Percentiles rank a stretch among this genome's conserved stretches.
Evolutionary conservation across 1,284 basidiomycete species (phyloP).

Genomic region (Kalmanozyma brasiliensis): DNA sequence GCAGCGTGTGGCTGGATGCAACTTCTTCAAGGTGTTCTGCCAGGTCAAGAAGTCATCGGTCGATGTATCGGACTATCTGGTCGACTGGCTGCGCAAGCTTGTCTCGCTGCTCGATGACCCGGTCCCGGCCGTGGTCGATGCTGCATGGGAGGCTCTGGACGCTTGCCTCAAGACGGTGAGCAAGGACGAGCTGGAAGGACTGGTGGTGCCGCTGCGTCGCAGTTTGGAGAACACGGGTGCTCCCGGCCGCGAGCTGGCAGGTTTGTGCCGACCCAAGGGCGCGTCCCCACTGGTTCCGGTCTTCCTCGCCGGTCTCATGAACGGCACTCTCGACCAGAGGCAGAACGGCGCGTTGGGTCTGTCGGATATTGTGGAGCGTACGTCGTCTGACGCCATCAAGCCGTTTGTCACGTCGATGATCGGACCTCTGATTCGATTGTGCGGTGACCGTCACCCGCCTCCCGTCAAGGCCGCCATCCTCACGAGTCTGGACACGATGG

Average conservation of each 20-base stretch:
- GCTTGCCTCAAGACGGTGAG: slow-evolving; percentile 88
- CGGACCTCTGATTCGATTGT: slow-evolving; percentile 81
- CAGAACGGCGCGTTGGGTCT: slow-evolving; percentile 96
- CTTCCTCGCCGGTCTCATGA: slow-evolving; percentile 80
- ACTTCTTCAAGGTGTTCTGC: slow-evolving; percentile 60
- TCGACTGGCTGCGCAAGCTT: slow-evolving; percentile 96
- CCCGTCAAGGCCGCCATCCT: slow-evolving; percentile 66
- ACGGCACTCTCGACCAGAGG: slow-evolving; percentile 71
- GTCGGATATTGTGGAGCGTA: slow-evolving; percentile 91
- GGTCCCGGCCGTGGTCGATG: slow-evolving; percentile 79
- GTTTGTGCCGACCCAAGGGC: slow-evolving; percentile 89
- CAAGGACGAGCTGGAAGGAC: slow-evolving; percentile 87
- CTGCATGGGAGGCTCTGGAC: slow-evolving; percentile 86
- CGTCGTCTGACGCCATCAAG: slow-evolving; percentile 88
- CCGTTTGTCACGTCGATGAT: slow-evolving; percentile 96
- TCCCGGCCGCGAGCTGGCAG: slow-evolving; percentile 81
- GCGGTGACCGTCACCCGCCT: slow-evolving; percentile 65
- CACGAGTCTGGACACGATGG: slow-evolving; percentile 59
- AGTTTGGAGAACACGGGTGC: slow-evolving; percentile 87
- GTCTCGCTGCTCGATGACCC: slow-evolving; percentile 85
- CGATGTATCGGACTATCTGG: slow-evolving; percentile 73
- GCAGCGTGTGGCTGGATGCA: slow-evolving; percentile 56
- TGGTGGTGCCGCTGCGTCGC: slow-evolving; percentile 77
- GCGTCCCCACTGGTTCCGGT: slow-evolving; percentile 88
- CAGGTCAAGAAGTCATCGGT: slow-evolving; percentile 53